Base-by-base conservation (phyloP, 768 basidiomycete genomes). In the Boletus rubescentipes region DNA sequence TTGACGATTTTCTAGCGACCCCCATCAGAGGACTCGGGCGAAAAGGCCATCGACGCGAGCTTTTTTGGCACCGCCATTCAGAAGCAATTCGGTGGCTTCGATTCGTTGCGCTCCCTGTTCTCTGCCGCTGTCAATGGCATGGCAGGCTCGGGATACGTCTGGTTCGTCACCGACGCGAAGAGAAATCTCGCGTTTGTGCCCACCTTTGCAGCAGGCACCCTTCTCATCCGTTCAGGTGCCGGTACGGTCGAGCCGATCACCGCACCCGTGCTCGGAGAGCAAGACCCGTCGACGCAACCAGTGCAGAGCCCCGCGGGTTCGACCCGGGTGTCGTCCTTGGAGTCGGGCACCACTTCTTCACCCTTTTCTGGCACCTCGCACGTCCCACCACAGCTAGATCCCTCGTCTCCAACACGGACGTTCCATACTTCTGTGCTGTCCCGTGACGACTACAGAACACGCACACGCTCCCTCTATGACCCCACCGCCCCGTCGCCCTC, bases 141-240 rank as follows among this genome's bases (percentile, higher is more conserved):
- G 79, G 85, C 85, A 62, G 84, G 84, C 52, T 83, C 81, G 30
- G 92, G 92, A 48, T 94, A 83, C 76, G 77, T 93, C 51, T 96
- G 93, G 95, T 81, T 96, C 67, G 92, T 95, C 55, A 81, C 81
- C 4, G 89, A 92, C 73, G 62, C 71, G 18, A 64, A 68, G 5
- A 84, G 83, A 15, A 78, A 80, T 59, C 71, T 86, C 49, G 93
- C 84, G 23, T 79, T 95, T 56, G 70, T 93, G 45, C 89, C 92
- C 15, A 96, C 95, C 0, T 91, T 93, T 64, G 94, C 91, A 6
- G 79, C 91, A 0, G 93, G 92, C 16, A 96, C 96, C 1, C 77
- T 97, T 20, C 85, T 98, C 61, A 79, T 95, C 57, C 77, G 85
- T 21, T 85, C 84, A 31, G 76, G 84, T 16, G 48, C 58, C 0